Evolutionary conservation across 352 stramenopile species (phyloP).

Genomic region (Globisporangium uncinulatum): DNA sequence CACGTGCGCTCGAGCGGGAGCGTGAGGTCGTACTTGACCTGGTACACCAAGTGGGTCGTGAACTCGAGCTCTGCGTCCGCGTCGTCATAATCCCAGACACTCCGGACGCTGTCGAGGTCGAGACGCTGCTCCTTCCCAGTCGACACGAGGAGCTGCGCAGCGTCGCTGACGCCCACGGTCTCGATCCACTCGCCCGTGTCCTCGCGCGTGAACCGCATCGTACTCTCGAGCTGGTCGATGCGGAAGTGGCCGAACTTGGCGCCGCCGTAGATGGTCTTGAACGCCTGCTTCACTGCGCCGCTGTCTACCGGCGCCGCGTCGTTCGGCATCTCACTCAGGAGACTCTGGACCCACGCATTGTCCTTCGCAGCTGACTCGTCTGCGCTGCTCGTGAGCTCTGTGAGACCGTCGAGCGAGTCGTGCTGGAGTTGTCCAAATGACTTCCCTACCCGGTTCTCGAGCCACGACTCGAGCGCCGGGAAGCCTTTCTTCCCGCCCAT

Average conservation of each 20-base stretch:
- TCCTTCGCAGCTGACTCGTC: constrained; percentile 2
- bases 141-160: constrained; percentile 34
- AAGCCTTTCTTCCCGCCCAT: background rate
- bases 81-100: background rate
- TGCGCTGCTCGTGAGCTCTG: constrained; percentile 1
- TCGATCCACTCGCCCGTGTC: constrained; percentile 71
- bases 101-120: constrained; percentile 11
- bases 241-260: constrained; percentile 52
- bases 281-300: constrained; percentile 8
- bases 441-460: constrained; percentile 42
- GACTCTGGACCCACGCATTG: constrained; percentile 21
- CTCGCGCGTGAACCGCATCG: constrained; percentile 55
- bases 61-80: constrained; percentile 11
- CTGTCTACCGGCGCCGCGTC: background rate
- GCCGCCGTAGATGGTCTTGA: constrained; percentile 48
- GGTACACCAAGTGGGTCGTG: constrained; percentile 14
- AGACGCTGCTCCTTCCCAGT: constrained; percentile 17
- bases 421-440: constrained; percentile 11
- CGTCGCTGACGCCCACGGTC: constrained; percentile 39
- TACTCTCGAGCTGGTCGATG: constrained; percentile 49
- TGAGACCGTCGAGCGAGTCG: constrained; percentile 9
- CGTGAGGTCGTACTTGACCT: constrained; percentile 9
- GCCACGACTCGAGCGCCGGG: constrained; percentile 35
- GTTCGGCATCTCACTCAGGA: constrained; percentile 14
- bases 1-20: constrained; percentile 13